phyloP scores from a whole-genome alignment of 352 stramenopile genomes.

The Lagenidium sp. region DNA sequence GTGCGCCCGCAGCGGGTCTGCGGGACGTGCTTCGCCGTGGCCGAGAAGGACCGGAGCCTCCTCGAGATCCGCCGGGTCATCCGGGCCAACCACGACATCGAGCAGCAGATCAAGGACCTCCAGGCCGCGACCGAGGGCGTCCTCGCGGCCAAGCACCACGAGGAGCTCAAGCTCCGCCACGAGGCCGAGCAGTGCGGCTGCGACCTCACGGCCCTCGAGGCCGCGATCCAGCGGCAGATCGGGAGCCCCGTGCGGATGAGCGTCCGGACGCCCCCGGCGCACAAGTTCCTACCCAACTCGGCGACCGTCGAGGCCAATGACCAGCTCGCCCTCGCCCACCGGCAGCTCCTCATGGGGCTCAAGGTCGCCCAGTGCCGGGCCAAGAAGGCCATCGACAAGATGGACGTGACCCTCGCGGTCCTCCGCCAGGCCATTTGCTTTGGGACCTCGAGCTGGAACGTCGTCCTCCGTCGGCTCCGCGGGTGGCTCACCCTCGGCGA shows the following conservation, averaged over 20 bases:
- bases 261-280: slow-evolving; percentile 35
- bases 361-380: slow-evolving; percentile 51
- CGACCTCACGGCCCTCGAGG: slow-evolving; percentile 34
- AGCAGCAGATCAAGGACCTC: slow-evolving; percentile 34
- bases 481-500: slow-evolving; percentile 40
- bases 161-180: slow-evolving; percentile 33
- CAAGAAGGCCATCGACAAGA: slow-evolving; percentile 40
- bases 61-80: slow-evolving; percentile 38
- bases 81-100: slow-evolving; percentile 50
- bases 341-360: slow-evolving; percentile 61
- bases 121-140: slow-evolving; percentile 24
- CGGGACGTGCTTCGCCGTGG: slow-evolving; percentile 33
- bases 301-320: slow-evolving; percentile 52
- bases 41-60: slow-evolving; percentile 40
- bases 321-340: slow-evolving; percentile 48
- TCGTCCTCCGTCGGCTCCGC: slow-evolving; percentile 13
- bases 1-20: slow-evolving; percentile 54
- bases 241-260: slow-evolving; percentile 22
- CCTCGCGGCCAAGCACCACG: slow-evolving; percentile 22
- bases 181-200: slow-evolving; percentile 34
- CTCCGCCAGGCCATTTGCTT: slow-evolving; percentile 33
- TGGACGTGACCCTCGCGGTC: slow-evolving; percentile 42
- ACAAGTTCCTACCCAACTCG: slow-evolving; percentile 59
- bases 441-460: slow-evolving; percentile 15
- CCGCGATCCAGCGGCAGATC: slow-evolving; percentile 28